Evolutionary conservation across 2,329 filamentous ascomycete species (phyloP).

Genomic region (Aspergillus cejpii): DNA sequence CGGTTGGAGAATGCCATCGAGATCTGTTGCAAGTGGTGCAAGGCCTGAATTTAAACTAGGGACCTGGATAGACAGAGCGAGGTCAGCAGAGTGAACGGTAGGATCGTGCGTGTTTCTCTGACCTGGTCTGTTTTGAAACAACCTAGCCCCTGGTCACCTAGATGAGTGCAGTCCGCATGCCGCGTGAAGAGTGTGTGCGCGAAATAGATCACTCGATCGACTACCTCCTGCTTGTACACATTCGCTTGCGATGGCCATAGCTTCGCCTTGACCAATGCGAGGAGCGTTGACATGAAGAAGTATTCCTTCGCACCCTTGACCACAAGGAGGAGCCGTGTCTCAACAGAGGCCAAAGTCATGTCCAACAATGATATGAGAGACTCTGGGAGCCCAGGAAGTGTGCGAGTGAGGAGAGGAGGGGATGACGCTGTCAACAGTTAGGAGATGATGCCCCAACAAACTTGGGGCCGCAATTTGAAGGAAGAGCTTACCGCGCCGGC

Average conservation of each 20-base stretch:
- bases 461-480: neutral
- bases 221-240: conserved; percentile 31
- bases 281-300: conserved; percentile 35
- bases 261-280: conserved; percentile 30
- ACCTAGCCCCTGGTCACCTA: conserved; percentile 26
- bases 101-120: too few relatives aligned
- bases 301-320: conserved; percentile 38
- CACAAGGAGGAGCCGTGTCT: conserved; percentile 27
- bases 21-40: conserved; percentile 19
- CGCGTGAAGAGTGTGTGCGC: conserved; percentile 32
- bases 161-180: conserved; percentile 29
- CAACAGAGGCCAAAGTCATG: conserved; percentile 25
- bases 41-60: conserved; percentile 19
- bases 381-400: conserved; percentile 29
- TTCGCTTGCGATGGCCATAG: conserved; percentile 30
- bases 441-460: neutral
- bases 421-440: conserved; percentile 4
- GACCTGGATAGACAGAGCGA: conserved; percentile 8
- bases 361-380: conserved; percentile 32
- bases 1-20: conserved; percentile 20
- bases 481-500: conserved; percentile 19
- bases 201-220: conserved; percentile 33
- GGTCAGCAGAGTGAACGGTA: neutral
- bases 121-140: conserved; percentile 30
- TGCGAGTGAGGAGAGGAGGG: conserved; percentile 19